phyloP scores from a whole-genome alignment of 257 asterid species.

The Buddleja alternifolia region DNA sequence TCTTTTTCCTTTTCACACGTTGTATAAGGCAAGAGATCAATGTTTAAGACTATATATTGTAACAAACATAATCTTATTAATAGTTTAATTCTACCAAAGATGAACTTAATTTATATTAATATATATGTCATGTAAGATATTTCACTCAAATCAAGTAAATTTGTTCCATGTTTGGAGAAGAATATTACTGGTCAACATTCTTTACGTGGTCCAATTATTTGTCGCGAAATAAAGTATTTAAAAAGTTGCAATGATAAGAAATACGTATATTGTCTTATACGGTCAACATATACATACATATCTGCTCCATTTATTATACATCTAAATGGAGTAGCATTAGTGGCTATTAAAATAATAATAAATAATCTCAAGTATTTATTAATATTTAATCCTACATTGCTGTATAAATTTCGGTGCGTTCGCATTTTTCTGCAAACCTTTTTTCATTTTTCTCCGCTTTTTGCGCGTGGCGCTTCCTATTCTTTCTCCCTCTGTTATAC shows the following conservation, averaged over 20 bases:
- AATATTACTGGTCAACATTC: conserved; percentile 1
- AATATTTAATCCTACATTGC: background rate
- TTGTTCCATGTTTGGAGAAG: too few relatives aligned
- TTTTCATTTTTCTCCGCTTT: conserved; percentile 22
- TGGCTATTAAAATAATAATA: background rate
- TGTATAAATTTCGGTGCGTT: conserved; percentile 7
- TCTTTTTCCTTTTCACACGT: too few relatives aligned
- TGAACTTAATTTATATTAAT: background rate
- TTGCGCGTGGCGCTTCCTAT: conserved; percentile 29
- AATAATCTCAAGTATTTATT: background rate
- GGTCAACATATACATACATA: background rate
- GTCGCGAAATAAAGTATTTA: background rate
- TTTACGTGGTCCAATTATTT: conserved; percentile 22
- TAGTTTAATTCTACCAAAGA: background rate
- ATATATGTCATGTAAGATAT: background rate
- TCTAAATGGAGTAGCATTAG: background rate
- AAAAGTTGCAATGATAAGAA: background rate
- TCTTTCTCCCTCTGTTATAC: conserved; percentile 16
- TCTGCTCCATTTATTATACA: background rate
- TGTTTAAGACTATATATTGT: background rate
- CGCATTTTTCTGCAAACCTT: background rate
- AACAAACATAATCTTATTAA: background rate
- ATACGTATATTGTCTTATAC: background rate
- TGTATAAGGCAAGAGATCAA: background rate
- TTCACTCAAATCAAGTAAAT: background rate